phyloP scores from a whole-genome alignment of 2,329 filamentous ascomycete genomes.

The Cladosporium sp. region DNA sequence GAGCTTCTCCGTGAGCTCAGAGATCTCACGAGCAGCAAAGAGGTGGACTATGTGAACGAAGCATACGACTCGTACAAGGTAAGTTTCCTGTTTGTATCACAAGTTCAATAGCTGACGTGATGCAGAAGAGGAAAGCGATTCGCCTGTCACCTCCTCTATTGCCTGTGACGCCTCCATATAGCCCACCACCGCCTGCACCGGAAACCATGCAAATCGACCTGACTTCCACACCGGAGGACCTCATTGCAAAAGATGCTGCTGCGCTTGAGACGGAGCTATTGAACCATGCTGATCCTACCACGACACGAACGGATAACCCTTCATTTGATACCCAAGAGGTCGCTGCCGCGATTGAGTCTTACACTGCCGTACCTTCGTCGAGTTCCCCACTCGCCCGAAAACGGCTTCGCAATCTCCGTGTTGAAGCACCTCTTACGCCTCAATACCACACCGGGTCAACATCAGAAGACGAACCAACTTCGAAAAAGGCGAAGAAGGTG shows the following conservation, averaged over 20 bases:
- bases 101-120: slow-evolving; percentile 26
- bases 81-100: neutral
- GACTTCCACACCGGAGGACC: slow-evolving; percentile 34
- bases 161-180: slow-evolving; percentile 45
- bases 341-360: slow-evolving; percentile 6
- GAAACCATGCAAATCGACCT: slow-evolving; percentile 35
- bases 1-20: slow-evolving; percentile 38
- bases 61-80: slow-evolving; percentile 7
- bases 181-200: slow-evolving; percentile 34
- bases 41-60: slow-evolving; percentile 26
- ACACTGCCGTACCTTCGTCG: slow-evolving; percentile 13
- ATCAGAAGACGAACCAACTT: slow-evolving; percentile 36
- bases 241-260: slow-evolving; percentile 32
- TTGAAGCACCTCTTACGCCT: slow-evolving; percentile 52
- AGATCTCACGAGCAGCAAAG: slow-evolving; percentile 30
- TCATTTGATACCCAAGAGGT: neutral
- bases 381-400: slow-evolving; percentile 39
- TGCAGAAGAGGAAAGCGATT: slow-evolving; percentile 35
- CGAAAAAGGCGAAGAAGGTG: slow-evolving; percentile 46
- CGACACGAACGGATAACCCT: neutral
- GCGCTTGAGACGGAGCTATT: slow-evolving; percentile 36
- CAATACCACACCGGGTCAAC: slow-evolving; percentile 27
- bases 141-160: slow-evolving; percentile 53
- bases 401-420: slow-evolving; percentile 42
- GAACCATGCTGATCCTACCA: slow-evolving; percentile 21